These are phyloP conservation scores for Ilex paraguariensis DNA, from an alignment of 305 asterid species.

Conservation along the genomic window DNA sequence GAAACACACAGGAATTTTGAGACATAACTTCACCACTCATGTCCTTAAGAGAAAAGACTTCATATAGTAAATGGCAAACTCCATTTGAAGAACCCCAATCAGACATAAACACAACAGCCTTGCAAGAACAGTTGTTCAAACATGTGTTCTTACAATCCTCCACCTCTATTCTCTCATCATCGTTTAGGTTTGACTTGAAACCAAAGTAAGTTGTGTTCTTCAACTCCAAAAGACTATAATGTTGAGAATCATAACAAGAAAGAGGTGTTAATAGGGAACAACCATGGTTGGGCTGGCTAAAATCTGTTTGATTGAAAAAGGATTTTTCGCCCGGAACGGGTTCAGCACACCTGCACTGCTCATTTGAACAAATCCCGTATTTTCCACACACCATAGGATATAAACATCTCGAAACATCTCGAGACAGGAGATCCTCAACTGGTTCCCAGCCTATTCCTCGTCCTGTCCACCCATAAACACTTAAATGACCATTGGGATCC, in stretches of 20 bases:
- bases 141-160: conserved; percentile 10
- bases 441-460: neutral
- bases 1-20: neutral
- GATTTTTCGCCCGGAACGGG: neutral
- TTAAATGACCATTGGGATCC: conserved; percentile 3
- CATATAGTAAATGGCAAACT: conserved; percentile 2
- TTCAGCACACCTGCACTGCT: conserved; percentile 15
- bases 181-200: neutral
- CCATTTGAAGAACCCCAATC: neutral
- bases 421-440: conserved; percentile 2
- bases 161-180: neutral
- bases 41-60: conserved; percentile 2
- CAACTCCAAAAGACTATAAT: conserved; percentile 12
- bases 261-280: conserved; percentile 12
- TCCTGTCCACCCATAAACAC: neutral
- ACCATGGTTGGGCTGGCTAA: conserved; percentile 2
- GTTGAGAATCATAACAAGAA: conserved; percentile 11
- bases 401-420: neutral
- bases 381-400: conserved; percentile 17
- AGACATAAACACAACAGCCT: conserved; percentile 6
- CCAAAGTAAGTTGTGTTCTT: conserved; percentile 3
- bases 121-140: conserved; percentile 15
- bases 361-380: conserved; percentile 16
- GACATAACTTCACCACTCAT: neutral
- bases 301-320: conserved; percentile 6